Conservation (phyloP, 345 rosid genomes). For the Angophora floribunda region DNA sequence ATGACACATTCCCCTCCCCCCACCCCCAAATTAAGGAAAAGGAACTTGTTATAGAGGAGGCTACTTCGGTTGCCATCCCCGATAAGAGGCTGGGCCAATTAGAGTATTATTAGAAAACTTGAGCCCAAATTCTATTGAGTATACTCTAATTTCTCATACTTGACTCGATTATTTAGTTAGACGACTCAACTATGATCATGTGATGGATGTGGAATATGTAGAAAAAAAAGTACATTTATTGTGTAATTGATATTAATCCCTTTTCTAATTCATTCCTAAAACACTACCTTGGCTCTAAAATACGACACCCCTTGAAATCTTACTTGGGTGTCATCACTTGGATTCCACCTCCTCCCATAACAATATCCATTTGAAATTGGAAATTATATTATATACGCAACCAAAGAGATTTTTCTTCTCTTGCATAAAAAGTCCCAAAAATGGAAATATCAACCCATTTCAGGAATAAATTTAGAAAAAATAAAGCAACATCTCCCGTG, state of each 20-base stretch:
- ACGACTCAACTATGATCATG: not conserved
- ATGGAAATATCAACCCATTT: not conserved
- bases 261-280: not conserved
- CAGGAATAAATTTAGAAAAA: not conserved
- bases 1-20: too few relatives aligned
- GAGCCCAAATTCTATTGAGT: not conserved
- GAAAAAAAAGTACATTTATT: not conserved
- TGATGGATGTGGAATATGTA: not conserved
- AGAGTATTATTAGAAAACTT: not conserved
- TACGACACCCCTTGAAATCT: not conserved
- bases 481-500: not conserved
- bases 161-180: not conserved
- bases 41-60: too few relatives aligned
- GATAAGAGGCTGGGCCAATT: too few relatives aligned
- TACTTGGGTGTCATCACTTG: not conserved
- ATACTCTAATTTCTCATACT: not conserved
- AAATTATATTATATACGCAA: not conserved
- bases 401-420: too few relatives aligned
- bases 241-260: not conserved
- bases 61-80: too few relatives aligned
- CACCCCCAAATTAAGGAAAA: too few relatives aligned
- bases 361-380: not conserved
- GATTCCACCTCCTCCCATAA: not conserved
- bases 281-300: fast-evolving
- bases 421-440: too few relatives aligned